Conservation (phyloP, 805 yeast species). For the Nakazawaea siamensis region DNA sequence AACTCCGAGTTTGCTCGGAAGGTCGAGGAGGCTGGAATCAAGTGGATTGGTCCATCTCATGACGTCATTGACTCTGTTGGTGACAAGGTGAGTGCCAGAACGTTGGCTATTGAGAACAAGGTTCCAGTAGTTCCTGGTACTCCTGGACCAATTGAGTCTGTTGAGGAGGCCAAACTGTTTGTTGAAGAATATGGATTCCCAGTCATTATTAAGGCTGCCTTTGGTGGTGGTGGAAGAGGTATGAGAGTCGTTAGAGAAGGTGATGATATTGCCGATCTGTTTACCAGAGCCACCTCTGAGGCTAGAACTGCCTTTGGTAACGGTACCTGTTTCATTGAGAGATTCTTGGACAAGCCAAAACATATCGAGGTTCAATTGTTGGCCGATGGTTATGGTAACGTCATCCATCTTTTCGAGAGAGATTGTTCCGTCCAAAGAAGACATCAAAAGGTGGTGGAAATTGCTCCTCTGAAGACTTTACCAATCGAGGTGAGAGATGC, state of each 20-base stretch:
- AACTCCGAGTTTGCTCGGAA: constrained; percentile 90
- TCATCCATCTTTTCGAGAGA: constrained; percentile 91
- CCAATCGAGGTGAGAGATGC: constrained; percentile 83
- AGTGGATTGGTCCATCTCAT: constrained; percentile 93
- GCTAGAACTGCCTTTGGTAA: constrained; percentile 95
- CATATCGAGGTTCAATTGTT: constrained; percentile 96
- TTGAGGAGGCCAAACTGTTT: constrained; percentile 70
- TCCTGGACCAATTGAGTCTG: constrained; percentile 86
- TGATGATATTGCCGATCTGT: constrained; percentile 86
- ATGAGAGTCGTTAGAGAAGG: constrained; percentile 98
- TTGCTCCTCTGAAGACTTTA: constrained; percentile 93
- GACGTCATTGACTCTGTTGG: constrained; percentile 90
- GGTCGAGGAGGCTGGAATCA: constrained; percentile 84
- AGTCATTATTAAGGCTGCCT: constrained; percentile 96
- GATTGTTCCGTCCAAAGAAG: constrained; percentile 99
- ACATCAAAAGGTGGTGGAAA: constrained; percentile 97
- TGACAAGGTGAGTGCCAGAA: constrained; percentile 93
- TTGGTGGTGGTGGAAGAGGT: constrained; percentile 99
- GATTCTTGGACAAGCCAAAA: constrained; percentile 91
- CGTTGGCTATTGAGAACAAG: constrained; percentile 66
- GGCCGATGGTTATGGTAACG: constrained; percentile 92
- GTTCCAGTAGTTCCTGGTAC: constrained; percentile 98
- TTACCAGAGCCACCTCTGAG: constrained; percentile 88
- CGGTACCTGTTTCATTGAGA: constrained; percentile 96
- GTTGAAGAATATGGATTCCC: constrained; percentile 87